Evolutionary conservation across 768 basidiomycete species (phyloP), one percentile per base, ranked within the genome.

Genomic region (Sporobolomyces phaffii): DNA sequence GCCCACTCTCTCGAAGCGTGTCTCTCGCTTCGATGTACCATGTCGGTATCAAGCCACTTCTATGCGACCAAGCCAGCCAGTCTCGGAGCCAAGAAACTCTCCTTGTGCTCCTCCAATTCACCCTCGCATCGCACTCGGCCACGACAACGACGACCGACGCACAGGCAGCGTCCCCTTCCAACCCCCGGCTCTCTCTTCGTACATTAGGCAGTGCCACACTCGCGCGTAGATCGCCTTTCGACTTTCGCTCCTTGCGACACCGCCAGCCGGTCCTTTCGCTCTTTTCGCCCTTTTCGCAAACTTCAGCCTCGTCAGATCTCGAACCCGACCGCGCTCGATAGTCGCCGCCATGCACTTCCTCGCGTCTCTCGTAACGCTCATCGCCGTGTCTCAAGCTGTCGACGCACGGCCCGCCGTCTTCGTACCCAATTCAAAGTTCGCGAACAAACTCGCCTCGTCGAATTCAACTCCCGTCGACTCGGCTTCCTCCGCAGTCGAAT

Each of bases 341-440:
- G 45, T 51, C 48, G 47, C 26, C 36, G 17, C 48, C n/a, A 13
- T 51, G 29, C 28, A 56, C 28, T 8, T 58, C n/a, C 13, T 58
- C 26, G 17, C 40, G 28, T 31, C 56, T 29, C 41, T 61, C 48
- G 60, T 61, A 34, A 31, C 58, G 11, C 41, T 60, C 33, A 10
- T 54, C 44, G 51, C 52, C 49, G 58, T 65, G 26, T 38, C 58
- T 0, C 28, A 57, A 14, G 14, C 48, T 7, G n/a, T 36, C 28
- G 41, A 31, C 31, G 47, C 64, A n/a, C 63, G 49, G 18, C 62
- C 43, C 6, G 28, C 63, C 47, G 36, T 60, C 58, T 60, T 50
- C 34, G 47, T 60, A 13, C 59, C 47, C 8, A 65, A 65, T 58
- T 47, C 50, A 31, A 65, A 65, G 44, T 28, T 28, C 43, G 38